These are phyloP conservation scores for Perkinsela sp. DNA, from an alignment of 208 protist genomes.

Conservation along the genomic window DNA sequence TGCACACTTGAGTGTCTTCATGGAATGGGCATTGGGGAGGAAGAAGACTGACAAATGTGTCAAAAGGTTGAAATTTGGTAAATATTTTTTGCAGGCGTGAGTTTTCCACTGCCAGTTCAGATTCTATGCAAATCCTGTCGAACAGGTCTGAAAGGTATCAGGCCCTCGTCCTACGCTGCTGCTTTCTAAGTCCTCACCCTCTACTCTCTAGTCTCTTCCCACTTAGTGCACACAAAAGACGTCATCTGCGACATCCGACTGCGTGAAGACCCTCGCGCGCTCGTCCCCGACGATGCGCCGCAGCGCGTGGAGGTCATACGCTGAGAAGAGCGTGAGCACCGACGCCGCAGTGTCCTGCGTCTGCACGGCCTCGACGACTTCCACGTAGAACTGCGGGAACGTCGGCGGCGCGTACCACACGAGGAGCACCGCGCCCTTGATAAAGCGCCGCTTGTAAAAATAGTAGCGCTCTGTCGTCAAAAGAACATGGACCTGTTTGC, in stretches of 20 bases:
- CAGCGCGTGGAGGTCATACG: slow-evolving; percentile 70
- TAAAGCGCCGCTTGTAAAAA: slow-evolving; percentile 77
- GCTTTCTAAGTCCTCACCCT: too few species aligned
- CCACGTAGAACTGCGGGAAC: slow-evolving; percentile 67
- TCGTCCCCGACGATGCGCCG: slow-evolving; percentile 57
- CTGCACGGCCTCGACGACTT: slow-evolving; percentile 50
- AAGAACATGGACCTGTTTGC: slow-evolving; percentile 48
- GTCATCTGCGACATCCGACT: background rate
- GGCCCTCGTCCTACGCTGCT: too few species aligned
- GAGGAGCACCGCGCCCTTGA: slow-evolving; percentile 58
- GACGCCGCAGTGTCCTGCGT: slow-evolving; percentile 32
- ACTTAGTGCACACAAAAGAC: background rate
- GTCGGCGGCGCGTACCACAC: slow-evolving; percentile 79
- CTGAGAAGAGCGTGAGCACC: slow-evolving; percentile 52
- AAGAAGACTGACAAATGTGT: too few species aligned
- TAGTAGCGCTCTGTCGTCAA: slow-evolving; percentile 83
- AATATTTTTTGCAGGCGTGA: too few species aligned
- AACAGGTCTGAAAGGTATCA: too few species aligned
- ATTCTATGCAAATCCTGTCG: too few species aligned
- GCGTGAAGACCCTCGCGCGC: slow-evolving; percentile 8
- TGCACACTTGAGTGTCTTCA: too few species aligned
- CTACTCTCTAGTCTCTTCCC: too few species aligned
- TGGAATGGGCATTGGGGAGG: too few species aligned
- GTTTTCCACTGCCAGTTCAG: too few species aligned
- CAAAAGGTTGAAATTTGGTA: too few species aligned